Evolutionary conservation across 371 early-diverging fungal genomes (phyloP).

Genomic region (Lichtheimia ramosa): DNA sequence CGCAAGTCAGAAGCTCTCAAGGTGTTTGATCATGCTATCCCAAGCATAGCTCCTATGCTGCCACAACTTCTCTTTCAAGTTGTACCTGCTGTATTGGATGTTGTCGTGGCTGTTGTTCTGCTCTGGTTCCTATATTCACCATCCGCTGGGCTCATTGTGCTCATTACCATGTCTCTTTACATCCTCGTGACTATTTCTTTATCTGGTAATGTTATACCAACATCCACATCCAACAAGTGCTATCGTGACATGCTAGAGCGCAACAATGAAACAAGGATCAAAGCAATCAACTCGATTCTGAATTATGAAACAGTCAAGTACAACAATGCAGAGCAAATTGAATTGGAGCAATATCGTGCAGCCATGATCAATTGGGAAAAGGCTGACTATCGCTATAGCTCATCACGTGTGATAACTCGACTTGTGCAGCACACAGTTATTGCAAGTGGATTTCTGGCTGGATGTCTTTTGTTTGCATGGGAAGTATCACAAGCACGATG

Average conservation of each 20-base stretch:
- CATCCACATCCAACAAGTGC: conserved; percentile 54
- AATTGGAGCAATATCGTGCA: conserved; percentile 72
- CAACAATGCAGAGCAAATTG: conserved; percentile 77
- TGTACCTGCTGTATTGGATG: conserved; percentile 84
- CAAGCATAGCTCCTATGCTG: conserved; percentile 75
- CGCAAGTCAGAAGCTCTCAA: conserved; percentile 90
- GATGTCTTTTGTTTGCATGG: conserved; percentile 76
- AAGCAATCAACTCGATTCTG: conserved; percentile 87
- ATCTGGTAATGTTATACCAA: conserved; percentile 78
- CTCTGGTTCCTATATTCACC: conserved; percentile 74
- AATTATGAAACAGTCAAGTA: conserved; percentile 96
- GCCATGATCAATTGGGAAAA: conserved; percentile 75
- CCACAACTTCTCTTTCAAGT: conserved; percentile 86
- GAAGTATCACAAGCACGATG: conserved; percentile 70
- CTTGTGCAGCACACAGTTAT: conserved; percentile 84
- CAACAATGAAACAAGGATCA: conserved; percentile 72
- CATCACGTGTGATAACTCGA: conserved; percentile 76
- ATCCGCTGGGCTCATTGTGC: conserved; percentile 79
- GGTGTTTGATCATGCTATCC: conserved; percentile 86
- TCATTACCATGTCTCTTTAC: conserved; percentile 85
- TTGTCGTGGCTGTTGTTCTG: conserved; percentile 71
- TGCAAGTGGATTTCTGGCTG: conserved; percentile 74
- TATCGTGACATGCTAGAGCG: conserved; percentile 72
- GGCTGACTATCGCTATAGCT: conserved; percentile 76
- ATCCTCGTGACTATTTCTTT: conserved; percentile 76